Percentiles rank a stretch among this genome's conserved stretches.
Evolutionary conservation across 176 grass and related monocot species (phyloP).

Genomic region (Cymbopogon citratus): DNA sequence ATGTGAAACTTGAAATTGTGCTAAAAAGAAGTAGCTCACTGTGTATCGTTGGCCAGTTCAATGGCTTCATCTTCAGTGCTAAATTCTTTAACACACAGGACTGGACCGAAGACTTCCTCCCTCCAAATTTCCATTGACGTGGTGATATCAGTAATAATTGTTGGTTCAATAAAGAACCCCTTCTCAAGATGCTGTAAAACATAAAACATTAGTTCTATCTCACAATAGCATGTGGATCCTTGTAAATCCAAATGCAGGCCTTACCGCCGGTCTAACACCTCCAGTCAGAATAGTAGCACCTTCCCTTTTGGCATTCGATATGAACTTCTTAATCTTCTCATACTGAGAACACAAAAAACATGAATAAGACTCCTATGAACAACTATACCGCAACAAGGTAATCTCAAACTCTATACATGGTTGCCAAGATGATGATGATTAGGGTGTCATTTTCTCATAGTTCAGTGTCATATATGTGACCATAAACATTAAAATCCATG

Average conservation of each 20-base stretch:
- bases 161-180: conserved; percentile 87
- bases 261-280: conserved; percentile 79
- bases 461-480: not conserved
- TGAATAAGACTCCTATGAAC: conserved; percentile 9
- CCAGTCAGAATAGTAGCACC: conserved; percentile 84
- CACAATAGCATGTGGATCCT: not conserved
- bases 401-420: not conserved
- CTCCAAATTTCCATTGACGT: conserved; percentile 99
- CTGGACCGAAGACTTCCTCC: conserved; percentile 94
- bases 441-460: not conserved
- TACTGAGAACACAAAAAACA: conserved; percentile 55
- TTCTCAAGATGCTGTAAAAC: conserved; percentile 77
- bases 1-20: not conserved
- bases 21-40: conserved; percentile 41
- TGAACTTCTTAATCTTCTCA: conserved; percentile 78
- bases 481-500: not conserved
- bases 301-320: conserved; percentile 71
- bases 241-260: not conserved
- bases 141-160: conserved; percentile 76
- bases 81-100: conserved; percentile 85
- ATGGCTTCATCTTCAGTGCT: conserved; percentile 92
- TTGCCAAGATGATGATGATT: not conserved
- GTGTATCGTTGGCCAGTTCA: conserved; percentile 88
- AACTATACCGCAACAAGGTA: not conserved
- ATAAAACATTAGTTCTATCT: conserved; percentile 18